Conservation (phyloP, 495 filamentous ascomycete genomes). For the Oleoguttula mirabilis region DNA sequence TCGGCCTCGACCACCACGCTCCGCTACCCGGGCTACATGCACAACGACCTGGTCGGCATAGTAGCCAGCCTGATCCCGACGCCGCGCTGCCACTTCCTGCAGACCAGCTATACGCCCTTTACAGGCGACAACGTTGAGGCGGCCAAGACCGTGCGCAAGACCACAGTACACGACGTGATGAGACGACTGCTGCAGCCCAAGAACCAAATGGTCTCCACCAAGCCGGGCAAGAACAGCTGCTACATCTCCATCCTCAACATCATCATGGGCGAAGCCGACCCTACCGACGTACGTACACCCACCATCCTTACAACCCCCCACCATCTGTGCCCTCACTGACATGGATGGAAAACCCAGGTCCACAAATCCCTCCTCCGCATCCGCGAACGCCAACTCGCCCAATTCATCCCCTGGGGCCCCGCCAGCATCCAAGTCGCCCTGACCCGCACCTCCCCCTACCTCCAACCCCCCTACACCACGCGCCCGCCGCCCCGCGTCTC, state of each 20-base stretch:
- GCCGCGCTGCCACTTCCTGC: slow-evolving; percentile 91
- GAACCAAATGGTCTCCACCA: slow-evolving; percentile 96
- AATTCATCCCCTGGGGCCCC: slow-evolving; percentile 98
- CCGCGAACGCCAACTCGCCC: slow-evolving; percentile 82
- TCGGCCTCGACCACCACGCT: slow-evolving; percentile 93
- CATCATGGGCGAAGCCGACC: slow-evolving; percentile 95
- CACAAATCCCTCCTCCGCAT: slow-evolving; percentile 97
- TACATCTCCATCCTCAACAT: slow-evolving; percentile 99
- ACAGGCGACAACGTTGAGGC: slow-evolving; percentile 90
- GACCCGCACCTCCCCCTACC: slow-evolving; percentile 91
- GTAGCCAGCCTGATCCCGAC: slow-evolving; percentile 92
- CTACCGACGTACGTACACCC: slow-evolving; percentile 64
- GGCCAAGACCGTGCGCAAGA: slow-evolving; percentile 94
- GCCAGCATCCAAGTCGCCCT: slow-evolving; percentile 94
- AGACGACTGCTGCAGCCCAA: slow-evolving; percentile 88
- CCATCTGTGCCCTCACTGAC: neutral
- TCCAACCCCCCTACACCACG: slow-evolving; percentile 42
- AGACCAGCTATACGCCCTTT: slow-evolving; percentile 96
- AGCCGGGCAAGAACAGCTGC: slow-evolving; percentile 90
- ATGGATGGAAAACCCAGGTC: slow-evolving; percentile 34
- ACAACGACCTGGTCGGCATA: slow-evolving; percentile 96
- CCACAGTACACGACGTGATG: slow-evolving; percentile 96
- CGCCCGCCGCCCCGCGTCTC: slow-evolving; percentile 74
- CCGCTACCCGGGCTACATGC: slow-evolving; percentile 97
- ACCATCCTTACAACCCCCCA: neutral